These are phyloP conservation scores for Rosa rugosa DNA, from an alignment of 306 rosid species.

Conservation along the genomic window DNA sequence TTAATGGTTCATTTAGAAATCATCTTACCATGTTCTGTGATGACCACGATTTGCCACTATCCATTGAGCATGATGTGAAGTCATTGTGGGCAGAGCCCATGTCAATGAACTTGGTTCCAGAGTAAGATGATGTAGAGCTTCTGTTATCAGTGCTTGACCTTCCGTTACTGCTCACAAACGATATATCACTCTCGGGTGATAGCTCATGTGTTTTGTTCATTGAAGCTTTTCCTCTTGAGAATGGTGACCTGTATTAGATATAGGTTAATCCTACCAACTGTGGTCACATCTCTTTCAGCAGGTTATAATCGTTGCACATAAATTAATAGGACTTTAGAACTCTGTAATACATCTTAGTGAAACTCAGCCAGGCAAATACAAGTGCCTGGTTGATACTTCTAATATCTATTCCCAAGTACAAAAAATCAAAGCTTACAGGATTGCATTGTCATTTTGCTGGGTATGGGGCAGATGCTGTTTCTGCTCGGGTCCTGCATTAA, in stretches of 20 bases:
- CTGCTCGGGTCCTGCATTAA: constrained; percentile 38
- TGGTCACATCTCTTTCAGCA: not conserved
- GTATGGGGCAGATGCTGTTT: constrained; percentile 8
- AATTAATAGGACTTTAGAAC: not conserved
- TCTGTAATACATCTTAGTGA: not conserved
- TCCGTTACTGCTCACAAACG: constrained; percentile 59
- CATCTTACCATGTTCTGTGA: constrained; percentile 43
- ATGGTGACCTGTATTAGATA: constrained; percentile 62
- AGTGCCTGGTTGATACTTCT: not conserved
- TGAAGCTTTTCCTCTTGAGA: constrained; percentile 43
- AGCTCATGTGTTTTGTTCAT: constrained; percentile 43
- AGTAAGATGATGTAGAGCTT: constrained; percentile 43
- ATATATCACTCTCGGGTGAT: constrained; percentile 55
- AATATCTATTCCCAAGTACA: not conserved
- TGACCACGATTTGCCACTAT: constrained; percentile 33
- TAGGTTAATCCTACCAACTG: not conserved
- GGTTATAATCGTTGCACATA: not conserved
- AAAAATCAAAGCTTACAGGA: constrained; percentile 47
- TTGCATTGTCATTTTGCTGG: constrained; percentile 31
- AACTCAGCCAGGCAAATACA: not conserved
- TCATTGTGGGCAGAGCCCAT: constrained; percentile 18
- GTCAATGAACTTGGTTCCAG: constrained; percentile 52
- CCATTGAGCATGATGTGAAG: constrained; percentile 45
- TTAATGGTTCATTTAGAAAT: not conserved
- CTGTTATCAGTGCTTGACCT: constrained; percentile 51